Evolutionary conservation across 352 stramenopile species (phyloP), one percentile per base, ranked within the genome.

Genomic region (Thalassiosira tumida): DNA sequence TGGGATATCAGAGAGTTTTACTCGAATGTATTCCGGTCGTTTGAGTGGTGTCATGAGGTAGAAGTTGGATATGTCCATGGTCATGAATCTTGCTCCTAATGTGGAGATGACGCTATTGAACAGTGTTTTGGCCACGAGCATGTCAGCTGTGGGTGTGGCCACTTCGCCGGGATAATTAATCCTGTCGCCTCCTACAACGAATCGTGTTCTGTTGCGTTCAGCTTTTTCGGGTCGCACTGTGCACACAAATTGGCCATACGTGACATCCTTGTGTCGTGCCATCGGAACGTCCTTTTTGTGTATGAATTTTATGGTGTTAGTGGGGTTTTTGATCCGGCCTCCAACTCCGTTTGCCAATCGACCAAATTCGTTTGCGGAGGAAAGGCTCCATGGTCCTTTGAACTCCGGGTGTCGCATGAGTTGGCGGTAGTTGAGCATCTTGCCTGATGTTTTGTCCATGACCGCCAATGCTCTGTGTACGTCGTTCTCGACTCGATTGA

Each of bases 101-200:
- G 81, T 92, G 41, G 47, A 81, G 26, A 93, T 41, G 51, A 85
- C 43, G 50, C 76, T 90, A 51, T 92, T 94, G 72, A 91, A 47
- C 13, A 87, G 43, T 10, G 80, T 35, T 80, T 93, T 93, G 24
- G 77, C 40, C 1, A 47, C 80, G 2, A 47, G 62, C 78, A 51
- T 79, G 24, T 43, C 38, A 17, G 37, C 80, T 64, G 70, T 94
- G 81, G 89, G 86, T 47, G 75, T 84, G 26, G 21, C 84, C 59
- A n/a, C n/a, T 31, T 31, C 69, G 35, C 26, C 88, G n/a, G 7
- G 88, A 59, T 87, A 87, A 26, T 79, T 31, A 51, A 87, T 67
- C 6, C 17, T 13, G 31, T 87, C 31, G 21, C 81, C 81, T 2
- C 81, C 81, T 5, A 87, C 67, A 17, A 69, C 77, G 10, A 87